A percentile compares a stretch with the other conserved stretches of the same genome.
Conservation (phyloP, 1,284 basidiomycete genomes). For the Erythrobasidium hasegawianum region DNA sequence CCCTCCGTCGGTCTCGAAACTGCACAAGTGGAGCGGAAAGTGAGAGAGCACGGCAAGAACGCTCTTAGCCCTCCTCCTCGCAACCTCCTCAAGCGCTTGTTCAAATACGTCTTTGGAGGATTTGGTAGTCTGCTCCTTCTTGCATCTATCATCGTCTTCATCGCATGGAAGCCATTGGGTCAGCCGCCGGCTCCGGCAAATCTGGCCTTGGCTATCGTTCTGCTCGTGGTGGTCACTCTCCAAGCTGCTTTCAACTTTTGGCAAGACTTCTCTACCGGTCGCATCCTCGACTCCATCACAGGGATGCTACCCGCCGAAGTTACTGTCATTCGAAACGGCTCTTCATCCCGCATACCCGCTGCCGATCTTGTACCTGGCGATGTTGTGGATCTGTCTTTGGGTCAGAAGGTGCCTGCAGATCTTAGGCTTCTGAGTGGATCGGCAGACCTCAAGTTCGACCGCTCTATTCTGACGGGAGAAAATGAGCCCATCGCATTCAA, state of each 20-base stretch:
- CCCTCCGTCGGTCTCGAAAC: conserved; percentile 54
- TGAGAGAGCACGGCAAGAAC: conserved; percentile 54
- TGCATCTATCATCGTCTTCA: conserved; percentile 54
- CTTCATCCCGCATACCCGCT: conserved; percentile 44
- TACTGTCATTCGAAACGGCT: conserved; percentile 50
- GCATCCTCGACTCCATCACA: conserved; percentile 53
- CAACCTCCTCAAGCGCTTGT: conserved; percentile 44
- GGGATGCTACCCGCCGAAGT: conserved; percentile 53
- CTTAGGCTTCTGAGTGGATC: conserved; percentile 55
- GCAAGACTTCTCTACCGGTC: conserved; percentile 53
- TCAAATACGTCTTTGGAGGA: conserved; percentile 54
- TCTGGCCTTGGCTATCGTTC: conserved; percentile 53
- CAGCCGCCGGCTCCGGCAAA: conserved; percentile 53
- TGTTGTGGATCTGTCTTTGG: conserved; percentile 51
- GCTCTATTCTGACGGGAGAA: conserved; percentile 62
- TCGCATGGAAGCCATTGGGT: conserved; percentile 54
- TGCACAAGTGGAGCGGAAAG: conserved; percentile 51
- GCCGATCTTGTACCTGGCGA: conserved; percentile 51
- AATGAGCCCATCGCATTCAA: conserved; percentile 58
- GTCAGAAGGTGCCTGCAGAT: conserved; percentile 54
- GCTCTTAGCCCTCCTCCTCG: conserved; percentile 55
- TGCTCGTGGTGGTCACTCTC: conserved; percentile 53
- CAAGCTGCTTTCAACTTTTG: conserved; percentile 55
- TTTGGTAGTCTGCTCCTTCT: conserved; percentile 60
- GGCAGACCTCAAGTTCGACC: conserved; percentile 60